Evolutionary conservation across 2,329 filamentous ascomycete genomes (phyloP), one percentile per base, ranked within the genome.

Genomic region (Camillea tinctor): DNA sequence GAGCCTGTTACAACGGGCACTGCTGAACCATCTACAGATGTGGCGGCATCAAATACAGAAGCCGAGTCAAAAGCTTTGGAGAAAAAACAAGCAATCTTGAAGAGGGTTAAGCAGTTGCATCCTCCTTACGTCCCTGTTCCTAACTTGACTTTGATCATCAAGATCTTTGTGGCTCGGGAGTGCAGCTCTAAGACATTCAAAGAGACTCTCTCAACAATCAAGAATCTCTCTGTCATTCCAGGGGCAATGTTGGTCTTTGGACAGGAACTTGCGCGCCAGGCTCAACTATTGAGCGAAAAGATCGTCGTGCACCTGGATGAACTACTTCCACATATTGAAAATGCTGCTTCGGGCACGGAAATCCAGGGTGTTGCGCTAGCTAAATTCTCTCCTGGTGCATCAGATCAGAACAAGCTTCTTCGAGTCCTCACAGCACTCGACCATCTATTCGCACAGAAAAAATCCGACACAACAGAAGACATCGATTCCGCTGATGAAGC

Each of bases 111-210:
- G 75, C 74, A 86, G 77, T 65, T 97, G 56, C 87, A 90, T 55
- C 91, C 93, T 26, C 95, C 95, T 0, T 83, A 93, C 51, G 89
- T 99, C 57, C 93, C 95, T 4, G 87, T 94, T 26, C 85, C 93
- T 72, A 97, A 98, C 72, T 84, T 99, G 59, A 91, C 91, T 60
- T 81, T 98, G 59, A 93, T 99, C n/a, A 91, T 98, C 68, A 95
- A 95, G 73, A 97, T 99, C 59, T 91, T 99, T 66, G 92, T 96
- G 50, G 94, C 94, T 64, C 90, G 93, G 54, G 95, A 99, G 75
- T 99, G 95, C 77, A 97, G 92, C 72, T 93, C 92, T 64, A 97
- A 97, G 81, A 98, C 95, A 0, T 99, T 99, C 83, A 91, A 95
- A 73, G 96, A 98, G 75, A 98, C 95, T 0, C 85, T 99, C 57